These are phyloP conservation scores for Fusarium incarnatum DNA, from an alignment of 2,329 filamentous ascomycete genomes.

Conservation along the genomic window DNA sequence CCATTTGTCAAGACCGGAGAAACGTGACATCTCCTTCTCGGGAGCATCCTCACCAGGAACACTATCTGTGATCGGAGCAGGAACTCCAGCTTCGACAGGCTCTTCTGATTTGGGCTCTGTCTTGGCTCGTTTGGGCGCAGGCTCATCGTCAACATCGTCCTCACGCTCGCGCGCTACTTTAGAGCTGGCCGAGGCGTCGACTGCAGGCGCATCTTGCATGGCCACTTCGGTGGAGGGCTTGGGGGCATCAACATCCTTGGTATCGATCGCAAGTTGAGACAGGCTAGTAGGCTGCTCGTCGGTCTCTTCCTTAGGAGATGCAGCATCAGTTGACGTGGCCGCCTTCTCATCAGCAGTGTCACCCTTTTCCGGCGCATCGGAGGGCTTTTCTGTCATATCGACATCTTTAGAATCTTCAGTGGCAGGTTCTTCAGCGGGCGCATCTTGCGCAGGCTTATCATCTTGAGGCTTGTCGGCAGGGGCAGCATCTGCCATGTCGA, in stretches of 20 bases:
- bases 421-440: slow-evolving; percentile 9
- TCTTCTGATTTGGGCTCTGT: slow-evolving; percentile 68
- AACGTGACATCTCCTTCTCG: slow-evolving; percentile 36
- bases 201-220: slow-evolving; percentile 62
- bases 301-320: slow-evolving; percentile 49
- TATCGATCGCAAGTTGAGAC: slow-evolving; percentile 55
- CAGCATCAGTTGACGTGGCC: slow-evolving; percentile 28
- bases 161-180: slow-evolving; percentile 83
- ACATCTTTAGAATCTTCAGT: slow-evolving; percentile 38
- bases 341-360: slow-evolving; percentile 34
- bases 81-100: slow-evolving; percentile 21
- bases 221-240: slow-evolving; percentile 57
- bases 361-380: slow-evolving; percentile 24
- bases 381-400: slow-evolving; percentile 45
- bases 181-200: slow-evolving; percentile 52
- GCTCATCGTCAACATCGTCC: slow-evolving; percentile 74
- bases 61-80: slow-evolving; percentile 25
- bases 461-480: slow-evolving; percentile 17
- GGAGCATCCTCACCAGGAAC: slow-evolving; percentile 42
- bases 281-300: slow-evolving; percentile 53
- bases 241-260: slow-evolving; percentile 47
- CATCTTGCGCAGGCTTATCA: slow-evolving; percentile 9
- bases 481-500: slow-evolving; percentile 33
- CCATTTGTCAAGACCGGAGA: slow-evolving; percentile 54
- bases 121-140: slow-evolving; percentile 83